phyloP scores from a whole-genome alignment of 805 yeast genomes.

The Vanderwaltozyma polyspora region DNA sequence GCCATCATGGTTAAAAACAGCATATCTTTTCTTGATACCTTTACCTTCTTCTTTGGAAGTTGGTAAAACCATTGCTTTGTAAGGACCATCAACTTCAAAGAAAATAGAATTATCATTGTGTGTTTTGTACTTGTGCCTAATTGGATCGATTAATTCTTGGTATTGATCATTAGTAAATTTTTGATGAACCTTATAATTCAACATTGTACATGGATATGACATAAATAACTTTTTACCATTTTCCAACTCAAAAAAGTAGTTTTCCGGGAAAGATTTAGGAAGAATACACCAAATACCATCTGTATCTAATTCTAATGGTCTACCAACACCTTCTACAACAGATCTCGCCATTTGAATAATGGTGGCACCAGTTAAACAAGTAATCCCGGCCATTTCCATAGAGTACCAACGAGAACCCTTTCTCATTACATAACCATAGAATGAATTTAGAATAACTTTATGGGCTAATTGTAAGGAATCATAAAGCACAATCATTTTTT shows the following conservation, averaged over 20 bases:
- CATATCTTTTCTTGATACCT: conserved; percentile 91
- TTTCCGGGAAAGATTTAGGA: conserved; percentile 89
- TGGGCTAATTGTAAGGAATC: conserved; percentile 95
- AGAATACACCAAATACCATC: conserved; percentile 99
- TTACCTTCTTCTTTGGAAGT: conserved; percentile 96
- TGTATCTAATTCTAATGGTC: conserved; percentile 93
- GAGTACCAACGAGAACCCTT: conserved; percentile 99
- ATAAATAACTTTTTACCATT: conserved; percentile 68
- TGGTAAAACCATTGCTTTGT: conserved; percentile 93
- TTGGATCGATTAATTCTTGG: conserved; percentile 70
- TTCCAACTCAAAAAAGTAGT: conserved; percentile 55
- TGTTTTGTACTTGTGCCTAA: conserved; percentile 56
- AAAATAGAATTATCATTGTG: conserved; percentile 87
- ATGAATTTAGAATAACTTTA: conserved; percentile 90
- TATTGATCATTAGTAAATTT: conserved; percentile 90
- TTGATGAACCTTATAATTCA: conserved; percentile 85
- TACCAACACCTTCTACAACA: conserved; percentile 82
- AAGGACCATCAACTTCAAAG: conserved; percentile 98
- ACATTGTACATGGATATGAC: conserved; percentile 93
- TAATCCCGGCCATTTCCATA: conserved; percentile 99
- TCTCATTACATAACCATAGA: conserved; percentile 97
- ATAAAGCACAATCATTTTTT: conserved; percentile 84
- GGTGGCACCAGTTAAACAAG: conserved; percentile 95
- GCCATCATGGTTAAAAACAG: conserved; percentile 93
- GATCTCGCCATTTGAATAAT: conserved; percentile 95